Base-by-base conservation (phyloP, 768 basidiomycete genomes). In the Termitomyces sp. region DNA sequence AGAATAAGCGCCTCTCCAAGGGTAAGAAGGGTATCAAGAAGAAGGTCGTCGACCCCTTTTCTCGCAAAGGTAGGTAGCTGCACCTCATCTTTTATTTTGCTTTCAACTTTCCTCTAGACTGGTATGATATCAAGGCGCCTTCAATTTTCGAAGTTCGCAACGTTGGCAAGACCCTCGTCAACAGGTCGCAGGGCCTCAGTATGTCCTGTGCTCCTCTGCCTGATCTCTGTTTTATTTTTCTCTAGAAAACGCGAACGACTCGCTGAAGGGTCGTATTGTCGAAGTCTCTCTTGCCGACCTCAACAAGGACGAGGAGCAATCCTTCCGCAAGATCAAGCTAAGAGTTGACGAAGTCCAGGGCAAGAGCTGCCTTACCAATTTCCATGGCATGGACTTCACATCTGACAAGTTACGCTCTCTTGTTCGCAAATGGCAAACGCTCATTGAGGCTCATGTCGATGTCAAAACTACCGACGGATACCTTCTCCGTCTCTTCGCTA, bases 331-430 rank as follows among this genome's bases (percentile, higher is more conserved):
- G 85, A 95, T 99, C 73, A 94, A 95, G 80, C 86, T 99, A 73
- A 91, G 94, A 69, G 83, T 98, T 68, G 95, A 98, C 71, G 92
- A 94, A 68, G 81, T 93, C 58, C 89, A 97, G 78, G 97, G 97
- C 79, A 96, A 95, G 82, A 97, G 94, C 82, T 97, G 94, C 82
- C 83, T 98, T 55, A 98, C 97, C 73, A 96, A 95, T 77, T 99
- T 99, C 91, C 91, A 96, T 76, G 97, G 97, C 73, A 98, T 99
- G 96, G 93, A 96, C 79, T 98, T 99, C 80, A 98, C 97, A 60
- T 97, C 96, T 57, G 97, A 99, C 86, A 98, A 98, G 78, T 88
- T 98, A 63, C 94, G 97, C 56, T 98, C 97, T 50, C 94, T 99
- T 69, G 97, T 99, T 66, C 92, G 96, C 74, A 99, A 98, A 79